Base-by-base conservation (phyloP, 306 rosid genomes). In the Sicyos edulis region DNA sequence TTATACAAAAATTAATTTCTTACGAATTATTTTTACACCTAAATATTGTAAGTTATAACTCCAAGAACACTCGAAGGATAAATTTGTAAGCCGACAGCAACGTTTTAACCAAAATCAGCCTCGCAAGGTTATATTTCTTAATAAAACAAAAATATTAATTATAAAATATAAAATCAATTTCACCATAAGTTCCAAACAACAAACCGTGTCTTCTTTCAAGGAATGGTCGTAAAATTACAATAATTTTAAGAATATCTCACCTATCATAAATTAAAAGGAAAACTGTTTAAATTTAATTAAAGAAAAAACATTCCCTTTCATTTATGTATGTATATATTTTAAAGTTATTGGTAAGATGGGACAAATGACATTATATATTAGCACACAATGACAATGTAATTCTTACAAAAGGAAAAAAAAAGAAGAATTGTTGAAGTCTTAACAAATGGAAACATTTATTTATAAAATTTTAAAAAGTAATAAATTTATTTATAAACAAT, bases 51-150 rank as follows among this genome's bases (percentile, higher is more conserved):
- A 26, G 29, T 1, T 26, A 1, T 26, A 26, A 26, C 29, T 26
- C 29, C 29, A 26, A 26, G 29, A 26, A 26, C 29, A 26, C 1
- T 26, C 29, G 26, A 63, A n/a, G 51, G 51, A 34, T 63, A 50
- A 62, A 62, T 17, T 37, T 63, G 51, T 37, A 16, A 63, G 70
- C 16, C 51, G 70, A 63, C 52, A 40, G 70, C 51, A 37, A 63
- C 52, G 16, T 63, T 63, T 63, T 63, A 63, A 63, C 70, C 14
- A 63, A 63, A 37, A 37, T 37, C 24, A 53, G 13, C 10, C 59
- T 37, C 14, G 7, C 6, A 1, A 19, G 61, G 29, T 56, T 56
- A 56, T 56, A 37, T 37, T 56, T 21, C 16, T 56, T 20, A 56
- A 56, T 10, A 19, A 56, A 21, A 20, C 11, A n/a, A 54, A 19